These are phyloP conservation scores for Cyamopsis tetragonoloba DNA, from an alignment of 306 rosid species.

Conservation along the genomic window DNA sequence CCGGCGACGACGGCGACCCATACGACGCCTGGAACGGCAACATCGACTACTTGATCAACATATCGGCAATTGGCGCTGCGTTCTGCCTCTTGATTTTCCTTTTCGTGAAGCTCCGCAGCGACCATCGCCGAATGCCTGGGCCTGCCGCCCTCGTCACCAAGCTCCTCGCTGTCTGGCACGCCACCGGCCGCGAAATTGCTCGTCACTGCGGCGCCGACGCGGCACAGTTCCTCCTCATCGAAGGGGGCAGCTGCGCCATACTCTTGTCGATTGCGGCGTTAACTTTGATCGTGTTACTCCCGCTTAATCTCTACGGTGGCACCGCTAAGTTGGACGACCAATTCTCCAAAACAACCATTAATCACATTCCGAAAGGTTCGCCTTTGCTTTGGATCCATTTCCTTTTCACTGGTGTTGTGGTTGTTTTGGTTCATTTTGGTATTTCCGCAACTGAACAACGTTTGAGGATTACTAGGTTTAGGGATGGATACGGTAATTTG, in stretches of 20 bases:
- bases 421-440: conserved; percentile 67
- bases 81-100: conserved; percentile 74
- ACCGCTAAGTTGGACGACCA: conserved; percentile 55
- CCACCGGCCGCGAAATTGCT: conserved; percentile 77
- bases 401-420: conserved; percentile 58
- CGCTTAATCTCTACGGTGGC: conserved; percentile 73
- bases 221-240: conserved; percentile 85
- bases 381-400: conserved; percentile 85
- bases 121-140: conserved; percentile 90
- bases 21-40: conserved; percentile 75
- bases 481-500: conserved; percentile 80
- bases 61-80: conserved; percentile 77
- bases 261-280: conserved; percentile 51
- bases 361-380: conserved; percentile 79
- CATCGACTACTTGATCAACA: conserved; percentile 83
- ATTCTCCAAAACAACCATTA: conserved; percentile 82
- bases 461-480: conserved; percentile 71
- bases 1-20: conserved; percentile 38
- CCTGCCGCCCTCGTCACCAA: conserved; percentile 67
- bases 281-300: conserved; percentile 56
- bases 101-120: conserved; percentile 90
- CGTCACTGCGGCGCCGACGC: conserved; percentile 96
- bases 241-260: conserved; percentile 85
- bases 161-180: conserved; percentile 96
- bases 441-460: conserved; percentile 63